A percentile compares a stretch with the other conserved stretches of the same genome.
These are phyloP conservation scores for Chaetomiaceae sp. DNA, from an alignment of 2,329 filamentous ascomycete genomes.

Conservation along the genomic window DNA sequence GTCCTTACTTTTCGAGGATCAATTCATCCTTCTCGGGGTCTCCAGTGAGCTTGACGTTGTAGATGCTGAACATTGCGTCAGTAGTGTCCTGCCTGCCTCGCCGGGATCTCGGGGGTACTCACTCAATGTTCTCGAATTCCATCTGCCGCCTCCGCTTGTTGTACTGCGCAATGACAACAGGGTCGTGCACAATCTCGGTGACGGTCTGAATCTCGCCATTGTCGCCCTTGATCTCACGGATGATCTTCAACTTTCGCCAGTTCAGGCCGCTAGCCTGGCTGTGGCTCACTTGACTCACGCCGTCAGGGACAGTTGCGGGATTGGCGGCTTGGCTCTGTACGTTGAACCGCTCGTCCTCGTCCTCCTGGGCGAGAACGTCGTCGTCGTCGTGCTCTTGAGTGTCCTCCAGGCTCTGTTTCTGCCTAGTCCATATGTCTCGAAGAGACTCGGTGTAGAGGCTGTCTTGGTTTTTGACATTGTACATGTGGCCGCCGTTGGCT, in stretches of 20 bases:
- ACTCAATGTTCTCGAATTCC: conserved; percentile 66
- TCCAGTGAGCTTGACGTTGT: conserved; percentile 59
- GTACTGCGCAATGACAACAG: conserved; percentile 85
- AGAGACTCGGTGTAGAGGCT: conserved; percentile 89
- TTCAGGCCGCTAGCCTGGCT: conserved; percentile 62
- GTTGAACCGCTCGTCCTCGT: conserved; percentile 67
- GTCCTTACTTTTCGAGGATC: conserved; percentile 51
- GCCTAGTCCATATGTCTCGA: conserved; percentile 84
- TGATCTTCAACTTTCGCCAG: conserved; percentile 69
- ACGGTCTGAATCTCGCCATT: conserved; percentile 60
- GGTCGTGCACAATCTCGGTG: conserved; percentile 68
- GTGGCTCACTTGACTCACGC: conserved; percentile 71
- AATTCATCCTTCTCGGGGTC: conserved; percentile 63
- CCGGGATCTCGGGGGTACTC: conserved; percentile 35
- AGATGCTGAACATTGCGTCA: conserved; percentile 42
- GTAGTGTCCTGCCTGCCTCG: not conserved
- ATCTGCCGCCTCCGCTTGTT: conserved; percentile 70
- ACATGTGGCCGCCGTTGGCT: conserved; percentile 88
- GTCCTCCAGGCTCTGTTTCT: conserved; percentile 74
- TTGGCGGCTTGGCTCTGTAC: conserved; percentile 65
- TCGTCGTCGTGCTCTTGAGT: conserved; percentile 62
- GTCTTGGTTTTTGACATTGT: conserved; percentile 95
- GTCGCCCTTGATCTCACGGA: conserved; percentile 55
- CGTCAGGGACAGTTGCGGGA: conserved; percentile 72
- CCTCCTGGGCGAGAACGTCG: conserved; percentile 54